Base-by-base conservation (phyloP, 768 basidiomycete genomes). In the Pleurotus citrinopileatus region DNA sequence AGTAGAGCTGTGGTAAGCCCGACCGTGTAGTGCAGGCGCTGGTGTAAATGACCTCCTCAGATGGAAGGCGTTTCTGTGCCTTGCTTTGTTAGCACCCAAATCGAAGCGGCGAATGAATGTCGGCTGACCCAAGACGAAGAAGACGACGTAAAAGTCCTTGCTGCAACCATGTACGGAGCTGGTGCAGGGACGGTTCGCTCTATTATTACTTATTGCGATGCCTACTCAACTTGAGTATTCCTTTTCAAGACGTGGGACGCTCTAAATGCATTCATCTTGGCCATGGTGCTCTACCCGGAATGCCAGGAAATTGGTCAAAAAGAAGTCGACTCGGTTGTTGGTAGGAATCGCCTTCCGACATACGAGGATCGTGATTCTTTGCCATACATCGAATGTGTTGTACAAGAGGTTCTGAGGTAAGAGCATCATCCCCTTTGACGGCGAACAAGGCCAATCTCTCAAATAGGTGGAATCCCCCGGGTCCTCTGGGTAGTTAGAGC, bases 141-240 rank as follows among this genome's bases (percentile, higher is more conserved):
- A 2, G 55, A 62, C 4, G 61, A 66, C 32, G 61, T 67, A 42
- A 64, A 64, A 36, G 54, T 59, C 12, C 54, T 57, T 2, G 56
- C 65, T 36, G 70, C 65, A 4, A 60, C 65, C 17, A 69, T 72
- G 22, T 75, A 70, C 44, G 64, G 60, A n/a, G 77, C 66, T 29
- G 76, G 71, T 1, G 63, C 70, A 19, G 73, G 75, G 45, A 67
- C 67, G 19, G 67, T 68, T 9, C 28, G 60, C 60, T 19, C 5
- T n/a, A n/a, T n/a, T n/a, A n/a, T n/a, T n/a, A n/a, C n/a, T n/a
- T n/a, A n/a, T n/a, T n/a, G n/a, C n/a, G n/a, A n/a, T n/a, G n/a
- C n/a, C n/a, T n/a, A n/a, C n/a, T n/a, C n/a, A n/a, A n/a, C n/a
- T n/a, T n/a, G n/a, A n/a, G n/a, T n/a, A 27, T 40, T 12, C 9